Conservation (phyloP, 495 filamentous ascomycete genomes). For the Aspergillus haitiensis region DNA sequence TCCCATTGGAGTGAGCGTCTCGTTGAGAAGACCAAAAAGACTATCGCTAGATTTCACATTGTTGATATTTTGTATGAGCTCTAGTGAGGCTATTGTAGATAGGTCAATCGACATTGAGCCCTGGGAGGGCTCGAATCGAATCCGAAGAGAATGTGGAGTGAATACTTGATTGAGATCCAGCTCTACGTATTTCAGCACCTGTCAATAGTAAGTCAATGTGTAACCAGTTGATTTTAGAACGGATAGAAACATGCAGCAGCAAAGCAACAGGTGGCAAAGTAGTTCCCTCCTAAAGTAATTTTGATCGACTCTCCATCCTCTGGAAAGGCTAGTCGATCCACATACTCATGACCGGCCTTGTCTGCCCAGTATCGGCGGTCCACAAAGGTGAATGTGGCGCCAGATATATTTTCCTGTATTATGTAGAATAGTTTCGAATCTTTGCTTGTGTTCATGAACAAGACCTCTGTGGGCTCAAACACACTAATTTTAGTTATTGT, state of each 20-base stretch:
- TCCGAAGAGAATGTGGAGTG: constrained; percentile 72
- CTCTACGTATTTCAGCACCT: constrained; percentile 84
- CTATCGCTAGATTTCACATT: constrained; percentile 71
- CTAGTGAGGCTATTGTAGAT: constrained; percentile 77
- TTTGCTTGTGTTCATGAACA: constrained; percentile 69
- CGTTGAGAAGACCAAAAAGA: constrained; percentile 80
- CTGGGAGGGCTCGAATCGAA: constrained; percentile 85
- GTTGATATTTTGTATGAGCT: constrained; percentile 86
- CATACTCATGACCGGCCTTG: constrained; percentile 70
- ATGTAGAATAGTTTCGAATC: constrained; percentile 76
- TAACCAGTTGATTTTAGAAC: constrained; percentile 20
- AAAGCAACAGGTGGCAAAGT: constrained; percentile 87
- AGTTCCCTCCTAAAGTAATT: constrained; percentile 75
- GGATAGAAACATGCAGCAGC: constrained; percentile 64
- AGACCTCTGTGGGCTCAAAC: constrained; percentile 71
- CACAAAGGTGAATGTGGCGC: constrained; percentile 57
- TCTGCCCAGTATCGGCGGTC: constrained; percentile 92
- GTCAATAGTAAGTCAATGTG: not conserved
- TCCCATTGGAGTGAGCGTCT: constrained; percentile 86
- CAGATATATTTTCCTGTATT: constrained; percentile 65
- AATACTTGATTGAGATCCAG: constrained; percentile 64
- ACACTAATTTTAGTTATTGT: constrained; percentile 81
- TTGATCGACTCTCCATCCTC: constrained; percentile 79
- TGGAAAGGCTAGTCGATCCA: constrained; percentile 73
- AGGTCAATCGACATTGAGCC: constrained; percentile 94